phyloP scores from a whole-genome alignment of 2,329 filamentous ascomycete species.

The Celoporthe dispersa region DNA sequence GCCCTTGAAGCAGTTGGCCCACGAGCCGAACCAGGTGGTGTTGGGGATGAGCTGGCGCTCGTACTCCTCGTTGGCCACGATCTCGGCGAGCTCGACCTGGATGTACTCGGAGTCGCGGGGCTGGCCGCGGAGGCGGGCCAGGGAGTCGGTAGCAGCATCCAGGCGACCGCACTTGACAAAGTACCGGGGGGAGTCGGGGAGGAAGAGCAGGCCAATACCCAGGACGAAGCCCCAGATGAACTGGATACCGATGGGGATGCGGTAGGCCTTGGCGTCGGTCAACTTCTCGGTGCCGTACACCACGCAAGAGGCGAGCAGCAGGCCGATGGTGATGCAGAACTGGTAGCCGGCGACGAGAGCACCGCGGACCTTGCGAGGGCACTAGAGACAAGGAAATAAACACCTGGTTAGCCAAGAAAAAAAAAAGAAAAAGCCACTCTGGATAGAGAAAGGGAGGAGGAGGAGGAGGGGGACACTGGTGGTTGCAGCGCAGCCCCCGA shows the following conservation, averaged over 20 bases:
- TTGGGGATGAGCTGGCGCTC: constrained; percentile 72
- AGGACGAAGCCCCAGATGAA: constrained; percentile 82
- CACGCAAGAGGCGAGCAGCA: constrained; percentile 75
- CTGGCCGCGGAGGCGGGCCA: constrained; percentile 76
- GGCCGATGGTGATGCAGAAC: constrained; percentile 80
- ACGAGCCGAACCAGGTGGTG: constrained; percentile 67
- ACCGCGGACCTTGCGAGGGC: constrained; percentile 73
- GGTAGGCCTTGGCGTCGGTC: constrained; percentile 69
- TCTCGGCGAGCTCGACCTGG: constrained; percentile 79
- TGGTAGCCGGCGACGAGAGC: constrained; percentile 83
- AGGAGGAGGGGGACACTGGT: too few relatives aligned
- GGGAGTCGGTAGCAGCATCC: constrained; percentile 63
- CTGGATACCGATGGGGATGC: constrained; percentile 81
- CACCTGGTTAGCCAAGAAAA: constrained; percentile 31
- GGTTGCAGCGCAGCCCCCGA: too few relatives aligned
- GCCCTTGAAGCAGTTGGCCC: constrained; percentile 71
- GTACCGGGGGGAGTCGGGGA: constrained; percentile 86
- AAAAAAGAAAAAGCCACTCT: constrained; percentile 24
- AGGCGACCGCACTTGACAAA: constrained; percentile 79
- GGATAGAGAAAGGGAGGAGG: neutral
- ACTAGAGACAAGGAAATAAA: constrained; percentile 31
- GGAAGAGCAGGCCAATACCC: constrained; percentile 69
- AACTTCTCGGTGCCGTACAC: constrained; percentile 71
- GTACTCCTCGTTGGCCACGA: constrained; percentile 87
- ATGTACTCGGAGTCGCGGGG: constrained; percentile 73